Base-by-base conservation (phyloP, 768 basidiomycete species). In the Suillus placidus region DNA sequence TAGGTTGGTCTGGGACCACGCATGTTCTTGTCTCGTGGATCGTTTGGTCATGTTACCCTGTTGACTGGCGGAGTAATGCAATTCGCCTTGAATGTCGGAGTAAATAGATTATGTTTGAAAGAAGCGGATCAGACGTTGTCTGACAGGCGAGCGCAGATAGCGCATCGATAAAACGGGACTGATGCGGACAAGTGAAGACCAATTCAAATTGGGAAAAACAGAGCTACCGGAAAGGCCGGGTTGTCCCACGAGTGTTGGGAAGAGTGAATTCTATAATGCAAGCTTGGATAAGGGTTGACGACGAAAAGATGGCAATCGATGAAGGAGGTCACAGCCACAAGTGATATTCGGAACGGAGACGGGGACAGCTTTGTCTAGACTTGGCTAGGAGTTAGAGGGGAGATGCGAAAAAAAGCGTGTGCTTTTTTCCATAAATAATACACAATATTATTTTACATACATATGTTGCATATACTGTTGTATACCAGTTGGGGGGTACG, bases 151-250 rank as follows among this genome's bases (percentile, higher is more conserved):
- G 45, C 45, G 45, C 62, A 55, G 54, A 37, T 64, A 26, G n/a
- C 32, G 35, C 30, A 18, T 30, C 38, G n/a, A n/a, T n/a, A n/a
- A n/a, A n/a, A n/a, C n/a, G 63, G 63, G 18, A 52, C 30, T 47
- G 43, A 43, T 47, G 34, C 45, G 61, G 43, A 34, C 16, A 40
- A 49, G 18, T 20, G 9, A 20, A 43, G 20, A 43, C 30, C 14
- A 66, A 66, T 64, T 66, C 65, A 64, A 66, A 66, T 66, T 66
- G 55, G 62, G 66, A 35, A 55, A 64, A 67, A 65, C 2, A 38
- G 26, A 34, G 6, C 16, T 26, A 57, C 65, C 65, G 60, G 16
- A 62, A 32, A 26, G 43, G 14, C 23, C 60, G 47, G 38, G 34
- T 7, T 52, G 34, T 62, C 61, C 45, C 61, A 62, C 61, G 65